Conservation (phyloP, 1,139 yeast genomes). For the Arxiozyma bovina region DNA sequence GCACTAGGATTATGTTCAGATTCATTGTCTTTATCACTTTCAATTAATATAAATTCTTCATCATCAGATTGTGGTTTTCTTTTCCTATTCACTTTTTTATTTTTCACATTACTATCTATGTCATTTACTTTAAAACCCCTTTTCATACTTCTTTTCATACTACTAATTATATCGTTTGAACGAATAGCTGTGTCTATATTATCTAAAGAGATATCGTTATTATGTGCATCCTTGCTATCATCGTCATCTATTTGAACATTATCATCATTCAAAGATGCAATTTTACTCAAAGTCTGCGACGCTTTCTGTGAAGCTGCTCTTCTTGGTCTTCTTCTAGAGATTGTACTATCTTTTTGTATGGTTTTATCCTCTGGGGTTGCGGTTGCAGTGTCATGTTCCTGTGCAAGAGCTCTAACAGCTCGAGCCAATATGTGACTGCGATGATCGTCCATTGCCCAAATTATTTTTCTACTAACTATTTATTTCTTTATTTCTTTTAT, state of each 20-base stretch:
- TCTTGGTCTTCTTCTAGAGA: constrained; percentile 4
- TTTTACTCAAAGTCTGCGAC: constrained; percentile 41
- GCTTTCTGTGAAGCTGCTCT: constrained; percentile 23
- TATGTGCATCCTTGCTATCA: background rate
- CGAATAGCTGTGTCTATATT: background rate
- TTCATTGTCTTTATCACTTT: constrained; percentile 4
- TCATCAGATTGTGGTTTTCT: background rate
- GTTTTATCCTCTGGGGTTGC: constrained; percentile 36
- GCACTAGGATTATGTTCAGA: constrained; percentile 5
- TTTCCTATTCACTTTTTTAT: background rate
- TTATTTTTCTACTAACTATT: too few relatives aligned
- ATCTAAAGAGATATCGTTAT: background rate
- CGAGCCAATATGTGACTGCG: background rate
- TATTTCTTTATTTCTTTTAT: too few relatives aligned
- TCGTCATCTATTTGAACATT: constrained; percentile 48
- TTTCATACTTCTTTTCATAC: background rate
- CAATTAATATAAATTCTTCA: constrained; percentile 2
- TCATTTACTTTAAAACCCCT: background rate
- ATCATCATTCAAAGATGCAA: constrained; percentile 68
- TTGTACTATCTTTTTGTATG: background rate
- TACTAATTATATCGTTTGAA: background rate
- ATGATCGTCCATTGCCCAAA: background rate
- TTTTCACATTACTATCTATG: background rate
- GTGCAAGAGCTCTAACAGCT: constrained; percentile 35
- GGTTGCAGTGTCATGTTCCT: constrained; percentile 53